Evolutionary conservation across 352 stramenopile species (phyloP), one percentile per base, ranked within the genome.

Genomic region (Phytophthora agathidicida): DNA sequence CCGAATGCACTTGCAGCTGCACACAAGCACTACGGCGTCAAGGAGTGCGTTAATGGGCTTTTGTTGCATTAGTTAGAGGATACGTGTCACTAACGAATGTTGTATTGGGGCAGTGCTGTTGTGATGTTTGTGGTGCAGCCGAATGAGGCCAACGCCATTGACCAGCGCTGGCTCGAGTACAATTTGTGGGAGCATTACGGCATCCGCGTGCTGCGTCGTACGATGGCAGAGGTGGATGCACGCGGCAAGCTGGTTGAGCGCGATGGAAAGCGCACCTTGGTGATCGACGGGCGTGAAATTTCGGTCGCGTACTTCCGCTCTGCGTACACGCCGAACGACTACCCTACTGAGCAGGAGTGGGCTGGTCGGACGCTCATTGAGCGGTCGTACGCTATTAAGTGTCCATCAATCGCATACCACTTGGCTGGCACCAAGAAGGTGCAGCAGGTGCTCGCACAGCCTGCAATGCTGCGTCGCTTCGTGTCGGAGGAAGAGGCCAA

Each of bases 381-480:
- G 77, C 68, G 76, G 6, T 97, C 93, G 44, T 83, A 74, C 36
- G 94, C 96, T 10, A 97, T 98, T 65, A 98, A 99, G 75, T 99
- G 96, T 42, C 97, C 97, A 24, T 94, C 83, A 33, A 90, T 99
- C 35, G 86, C 91, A 32, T 98, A 99, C 68, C 97, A 99, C 60
- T 80, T 99, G 41, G 92, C 94, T 5, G 97, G 97, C 42, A 98
- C 95, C 16, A 99, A 99, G 77, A 99, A 99, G 68, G 93, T 99
- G 23, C 97, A 99, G 73, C 97, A 99, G 66, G 92, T 94, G 55
- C 76, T 99, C 28, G 93, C 94, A 10, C 70, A 83, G 10, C 77
- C 81, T 1, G 74, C 80, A 0, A 77, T 89, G 3, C 57, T 99
- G 45, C 92, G 98, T 63, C 77, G 76, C 20, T 98, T 99, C 56